Evolutionary conservation across 495 filamentous ascomycete species (phyloP).

Genomic region (Thozetella sp.): DNA sequence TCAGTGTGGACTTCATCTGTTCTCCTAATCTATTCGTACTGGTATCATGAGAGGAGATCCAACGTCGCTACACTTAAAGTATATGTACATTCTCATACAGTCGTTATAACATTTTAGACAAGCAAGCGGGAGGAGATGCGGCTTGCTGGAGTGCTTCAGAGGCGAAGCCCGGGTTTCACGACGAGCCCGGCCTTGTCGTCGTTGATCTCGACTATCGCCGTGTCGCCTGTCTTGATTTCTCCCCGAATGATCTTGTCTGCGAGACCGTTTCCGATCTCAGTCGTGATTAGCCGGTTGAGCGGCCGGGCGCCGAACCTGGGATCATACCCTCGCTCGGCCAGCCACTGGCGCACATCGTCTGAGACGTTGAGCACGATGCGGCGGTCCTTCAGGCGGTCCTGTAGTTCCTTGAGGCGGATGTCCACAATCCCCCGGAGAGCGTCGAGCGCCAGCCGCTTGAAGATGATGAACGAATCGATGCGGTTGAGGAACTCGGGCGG

Average conservation of each 20-base stretch:
- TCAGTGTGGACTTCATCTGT: no score
- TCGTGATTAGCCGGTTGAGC: conserved; percentile 86
- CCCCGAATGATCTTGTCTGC: conserved; percentile 92
- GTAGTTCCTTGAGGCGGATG: conserved; percentile 84
- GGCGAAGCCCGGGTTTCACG: conserved; percentile 18
- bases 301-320: conserved; percentile 91
- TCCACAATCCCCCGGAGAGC: conserved; percentile 93
- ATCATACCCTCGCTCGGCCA: conserved; percentile 87
- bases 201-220: conserved; percentile 67
- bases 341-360: conserved; percentile 76
- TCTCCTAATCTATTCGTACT: neutral
- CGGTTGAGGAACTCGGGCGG: conserved; percentile 95
- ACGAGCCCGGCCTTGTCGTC: conserved; percentile 53
- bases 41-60: neutral
- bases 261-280: conserved; percentile 82
- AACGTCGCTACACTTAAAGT: neutral
- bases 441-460: conserved; percentile 75
- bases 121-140: no score
- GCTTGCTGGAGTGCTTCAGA: neutral
- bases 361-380: conserved; percentile 77
- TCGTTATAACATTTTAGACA: neutral
- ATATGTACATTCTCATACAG: neutral
- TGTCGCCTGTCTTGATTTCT: conserved; percentile 73
- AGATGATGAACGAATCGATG: conserved; percentile 96
- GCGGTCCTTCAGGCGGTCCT: conserved; percentile 80